Evolutionary conservation across 148 eudicot species (phyloP), one percentile per base, ranked within the genome.

Genomic region (Agrostemma githago): DNA sequence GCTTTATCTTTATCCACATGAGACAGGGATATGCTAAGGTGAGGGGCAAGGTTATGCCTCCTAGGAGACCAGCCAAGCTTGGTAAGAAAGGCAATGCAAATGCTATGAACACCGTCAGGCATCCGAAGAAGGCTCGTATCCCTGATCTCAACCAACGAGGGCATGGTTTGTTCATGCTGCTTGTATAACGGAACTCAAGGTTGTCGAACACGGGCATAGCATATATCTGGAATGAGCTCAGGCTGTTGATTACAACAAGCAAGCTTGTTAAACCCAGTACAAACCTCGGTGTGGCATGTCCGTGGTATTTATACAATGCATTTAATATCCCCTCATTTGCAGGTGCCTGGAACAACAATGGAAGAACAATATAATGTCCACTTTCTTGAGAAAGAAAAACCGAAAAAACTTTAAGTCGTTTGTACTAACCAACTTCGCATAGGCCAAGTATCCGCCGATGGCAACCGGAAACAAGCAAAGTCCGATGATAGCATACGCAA

Each of bases 141-240:
- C 70, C 84, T 1, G 76, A 66, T 41, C 97, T 74, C 34, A 89
- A 66, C 95, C 92, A 91, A 62, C 84, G 48, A 0, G 91, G 90
- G 75, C 95, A 93, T 3, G 98, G 89, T 66, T 74, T 79, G 20
- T 86, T 82, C 81, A 15, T 82, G 17, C 68, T 88, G 84, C 88
- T 83, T 0, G 88, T 88, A 81, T 83, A 87, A 21, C 83, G 80
- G 16, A 79, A 79, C 79, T 93, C 98, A 0, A 91, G 62, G 83
- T 91, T 93, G 82, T 93, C 98, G 21, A 91, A 93, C 8, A 87
- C 89, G 0, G 95, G 97, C 97, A 93, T 93, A n/a, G 95, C 92
- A n/a, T 89, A 93, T 46, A 93, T 79, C 59, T 89, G 97, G 86
- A 86, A 93, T 2, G 94, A 89, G 70, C 87, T 84, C 17, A 91